phyloP scores from a whole-genome alignment of 208 protist genomes.

The Borovskyia barvae region DNA sequence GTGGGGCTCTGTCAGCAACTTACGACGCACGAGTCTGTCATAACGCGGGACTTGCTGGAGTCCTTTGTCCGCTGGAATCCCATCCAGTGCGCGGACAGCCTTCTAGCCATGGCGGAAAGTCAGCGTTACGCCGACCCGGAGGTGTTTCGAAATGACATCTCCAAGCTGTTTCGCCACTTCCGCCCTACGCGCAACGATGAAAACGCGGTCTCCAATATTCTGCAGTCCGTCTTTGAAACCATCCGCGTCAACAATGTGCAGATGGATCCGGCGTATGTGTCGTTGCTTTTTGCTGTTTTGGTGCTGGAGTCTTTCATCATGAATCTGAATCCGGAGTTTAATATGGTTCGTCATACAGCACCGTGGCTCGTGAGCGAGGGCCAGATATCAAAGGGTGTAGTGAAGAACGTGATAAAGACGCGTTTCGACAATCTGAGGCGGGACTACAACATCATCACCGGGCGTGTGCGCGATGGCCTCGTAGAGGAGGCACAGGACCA shows the following conservation, averaged over 20 bases:
- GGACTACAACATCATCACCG: constrained; percentile 48
- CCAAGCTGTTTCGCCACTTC: constrained; percentile 70
- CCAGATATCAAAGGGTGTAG: constrained; percentile 74
- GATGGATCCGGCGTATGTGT: constrained; percentile 90
- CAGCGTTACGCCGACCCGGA: constrained; percentile 60
- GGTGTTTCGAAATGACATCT: constrained; percentile 50
- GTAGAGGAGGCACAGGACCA: constrained; percentile 27
- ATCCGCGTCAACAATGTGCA: constrained; percentile 77
- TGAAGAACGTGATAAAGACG: constrained; percentile 80
- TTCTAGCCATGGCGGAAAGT: constrained; percentile 62
- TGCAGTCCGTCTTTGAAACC: constrained; percentile 84
- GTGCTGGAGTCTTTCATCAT: constrained; percentile 92
- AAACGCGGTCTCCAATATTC: constrained; percentile 76
- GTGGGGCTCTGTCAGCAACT: constrained; percentile 89
- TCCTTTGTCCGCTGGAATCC: constrained; percentile 89
- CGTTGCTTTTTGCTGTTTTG: constrained; percentile 88
- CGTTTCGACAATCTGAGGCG: constrained; percentile 59
- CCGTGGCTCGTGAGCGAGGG: constrained; percentile 89
- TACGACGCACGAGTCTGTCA: constrained; percentile 42
- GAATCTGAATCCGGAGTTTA: constrained; percentile 89
- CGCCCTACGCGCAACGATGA: constrained; percentile 62
- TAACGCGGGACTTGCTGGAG: constrained; percentile 79
- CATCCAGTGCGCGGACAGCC: constrained; percentile 48
- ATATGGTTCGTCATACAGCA: constrained; percentile 88
- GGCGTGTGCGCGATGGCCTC: constrained; percentile 60